Evolutionary conservation across 1,284 basidiomycete genomes (phyloP), one percentile per base, ranked within the genome.

Genomic region (Cryptococcus sp.): DNA sequence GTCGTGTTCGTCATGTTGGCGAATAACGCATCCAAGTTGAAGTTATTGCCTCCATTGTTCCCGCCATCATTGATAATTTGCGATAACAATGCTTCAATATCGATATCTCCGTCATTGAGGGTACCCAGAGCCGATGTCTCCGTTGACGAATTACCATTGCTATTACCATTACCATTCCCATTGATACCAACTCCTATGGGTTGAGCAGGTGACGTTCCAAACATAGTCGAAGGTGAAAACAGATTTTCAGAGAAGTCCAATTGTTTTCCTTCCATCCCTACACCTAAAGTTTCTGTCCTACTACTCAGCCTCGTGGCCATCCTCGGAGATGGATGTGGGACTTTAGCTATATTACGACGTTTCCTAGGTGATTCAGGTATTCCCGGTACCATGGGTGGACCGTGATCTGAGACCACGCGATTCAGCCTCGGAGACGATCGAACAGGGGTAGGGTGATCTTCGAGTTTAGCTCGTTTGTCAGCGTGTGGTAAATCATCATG

Each of bases 291-390:
- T 11, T 49, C 52, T 6, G 15, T 37, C 42, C 53, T 53, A 5
- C 63, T 50, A 14, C 50, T 56, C 6, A 60, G 52, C n/a, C 69
- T 51, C 10, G 69, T 69, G 5, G 66, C 59, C 56, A 62, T 61
- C 5, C 70, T 58, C 4, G 69, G 67, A 49, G 58, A 62, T 2
- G 67, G 66, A 6, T 55, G 59, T 0, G 65, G 65, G 4, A 55
- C 53, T 33, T 11, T 44, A 53, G 47, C 59, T 34, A 32, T 23
- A 42, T 23, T 57, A 10, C 57, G 55, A 33, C 61, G 46, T 46
- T 64, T 67, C 3, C 63, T 55, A 8, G 64, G 70, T n/a, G 59
- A 65, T 56, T 68, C 65, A 15, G 59, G 46, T 3, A 53, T 42
- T 35, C 41, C 5, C 23, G 57, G 43, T n/a, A 52, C 47, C 31